Evolutionary conservation across 2,329 filamentous ascomycete species (phyloP).

Genomic region (Aspergillus felis): DNA sequence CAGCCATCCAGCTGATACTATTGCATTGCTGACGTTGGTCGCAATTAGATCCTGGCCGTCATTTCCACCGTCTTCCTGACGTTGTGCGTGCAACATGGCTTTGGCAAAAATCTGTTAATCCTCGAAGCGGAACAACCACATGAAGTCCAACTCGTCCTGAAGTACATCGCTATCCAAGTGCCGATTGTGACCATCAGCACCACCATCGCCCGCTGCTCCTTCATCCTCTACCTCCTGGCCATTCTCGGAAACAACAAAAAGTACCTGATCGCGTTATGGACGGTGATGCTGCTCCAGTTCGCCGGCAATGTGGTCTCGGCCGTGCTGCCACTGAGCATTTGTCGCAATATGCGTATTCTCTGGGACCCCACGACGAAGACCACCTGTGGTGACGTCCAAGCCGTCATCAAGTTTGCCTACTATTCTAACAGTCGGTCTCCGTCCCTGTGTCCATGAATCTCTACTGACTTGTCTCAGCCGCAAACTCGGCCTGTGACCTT

Average conservation of each 20-base stretch:
- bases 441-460: not conserved
- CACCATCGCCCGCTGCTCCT: conserved; percentile 25
- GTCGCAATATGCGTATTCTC: conserved; percentile 18
- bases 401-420: conserved; percentile 26
- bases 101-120: conserved; percentile 18
- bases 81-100: conserved; percentile 23
- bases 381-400: conserved; percentile 18
- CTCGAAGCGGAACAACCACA: not conserved
- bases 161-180: conserved; percentile 25
- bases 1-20: not conserved
- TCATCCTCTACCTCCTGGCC: conserved; percentile 25
- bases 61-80: conserved; percentile 22
- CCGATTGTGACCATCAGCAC: conserved; percentile 28
- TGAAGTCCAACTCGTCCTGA: conserved; percentile 19
- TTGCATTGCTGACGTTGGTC: not conserved
- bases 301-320: conserved; percentile 23
- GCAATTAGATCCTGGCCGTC: conserved; percentile 19
- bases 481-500: conserved; percentile 27
- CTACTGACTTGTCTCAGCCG: conserved; percentile 11
- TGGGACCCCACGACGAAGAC: conserved; percentile 23
- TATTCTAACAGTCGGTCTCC: conserved; percentile 23
- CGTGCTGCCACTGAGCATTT: conserved; percentile 26
- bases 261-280: conserved; percentile 22
- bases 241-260: conserved; percentile 23
- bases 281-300: conserved; percentile 20